Percentiles rank a stretch among this genome's conserved stretches.
Conservation (phyloP, 371 early-diverging fungal genomes). For the Circinella minor region DNA sequence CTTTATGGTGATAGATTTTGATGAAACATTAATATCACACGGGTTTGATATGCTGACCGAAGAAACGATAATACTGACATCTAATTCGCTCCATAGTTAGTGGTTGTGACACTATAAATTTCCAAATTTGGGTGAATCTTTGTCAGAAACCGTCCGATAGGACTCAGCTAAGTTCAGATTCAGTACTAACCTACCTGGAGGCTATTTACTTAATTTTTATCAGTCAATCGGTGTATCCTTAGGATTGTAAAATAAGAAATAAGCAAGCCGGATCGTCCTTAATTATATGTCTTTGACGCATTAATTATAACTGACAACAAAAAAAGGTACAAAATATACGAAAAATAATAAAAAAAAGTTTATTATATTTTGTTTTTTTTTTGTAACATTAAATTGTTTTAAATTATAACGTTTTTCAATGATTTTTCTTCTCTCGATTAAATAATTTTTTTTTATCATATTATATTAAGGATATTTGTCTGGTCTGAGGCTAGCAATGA, state of each 20-base stretch:
- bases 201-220: not conserved
- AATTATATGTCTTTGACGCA: not conserved
- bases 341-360: no score
- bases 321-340: not conserved
- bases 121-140: conserved; percentile 1
- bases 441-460: not conserved
- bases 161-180: not conserved
- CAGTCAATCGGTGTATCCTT: not conserved
- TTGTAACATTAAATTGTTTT: no score
- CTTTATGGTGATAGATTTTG: not conserved
- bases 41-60: conserved; percentile 4
- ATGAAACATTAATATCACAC: not conserved
- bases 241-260: not conserved
- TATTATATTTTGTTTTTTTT: no score
- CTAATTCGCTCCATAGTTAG: not conserved
- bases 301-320: not conserved
- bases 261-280: not conserved
- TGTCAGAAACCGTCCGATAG: conserved; percentile 15
- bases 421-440: no score
- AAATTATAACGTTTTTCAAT: no score
- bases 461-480: not conserved
- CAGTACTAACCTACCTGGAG: conserved; percentile 4
- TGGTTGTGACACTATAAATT: conserved; percentile 1
- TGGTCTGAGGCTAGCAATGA: conserved; percentile 55
- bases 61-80: not conserved